These are phyloP conservation scores for Raffaelea albimanens DNA, from an alignment of 2,329 filamentous ascomycete genomes.

Conservation along the genomic window DNA sequence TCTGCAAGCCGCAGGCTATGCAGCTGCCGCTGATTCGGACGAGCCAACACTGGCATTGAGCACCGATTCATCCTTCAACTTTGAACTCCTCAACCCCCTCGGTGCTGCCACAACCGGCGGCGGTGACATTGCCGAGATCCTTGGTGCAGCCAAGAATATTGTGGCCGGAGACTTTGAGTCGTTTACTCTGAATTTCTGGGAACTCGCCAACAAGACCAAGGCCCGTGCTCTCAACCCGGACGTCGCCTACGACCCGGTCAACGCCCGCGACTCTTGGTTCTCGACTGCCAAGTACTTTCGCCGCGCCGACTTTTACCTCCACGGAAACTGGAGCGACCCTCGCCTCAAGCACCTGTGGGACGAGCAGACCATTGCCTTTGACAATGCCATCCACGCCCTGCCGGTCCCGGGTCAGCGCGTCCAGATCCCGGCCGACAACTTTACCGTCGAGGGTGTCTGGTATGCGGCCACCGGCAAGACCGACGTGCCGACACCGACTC, in stretches of 20 bases:
- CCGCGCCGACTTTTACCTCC: constrained; percentile 25
- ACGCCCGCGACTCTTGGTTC: constrained; percentile 21
- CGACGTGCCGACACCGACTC: constrained; percentile 21
- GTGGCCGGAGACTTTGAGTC: constrained; percentile 17
- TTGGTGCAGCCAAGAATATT: constrained; percentile 18
- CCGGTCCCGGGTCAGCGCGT: constrained; percentile 21
- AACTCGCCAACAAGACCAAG: constrained; percentile 14
- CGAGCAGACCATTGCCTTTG: constrained; percentile 19
- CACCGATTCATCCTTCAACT: constrained; percentile 16
- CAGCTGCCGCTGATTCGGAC: not conserved
- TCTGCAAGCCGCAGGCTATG: not conserved
- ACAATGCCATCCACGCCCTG: constrained; percentile 19
- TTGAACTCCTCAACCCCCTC: constrained; percentile 16
- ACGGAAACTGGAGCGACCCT: constrained; percentile 23
- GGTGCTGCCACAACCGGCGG: constrained; percentile 16
- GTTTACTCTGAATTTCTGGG: constrained; percentile 15
- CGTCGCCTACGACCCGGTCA: constrained; percentile 12
- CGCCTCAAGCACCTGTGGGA: constrained; percentile 21
- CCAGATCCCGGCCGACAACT: constrained; percentile 14
- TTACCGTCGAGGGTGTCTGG: constrained; percentile 24
- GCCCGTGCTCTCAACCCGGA: constrained; percentile 12
- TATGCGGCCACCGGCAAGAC: constrained; percentile 11
- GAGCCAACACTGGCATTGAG: constrained; percentile 14
- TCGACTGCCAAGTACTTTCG: constrained; percentile 25
- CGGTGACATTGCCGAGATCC: constrained; percentile 18